These are phyloP conservation scores for Yarrowia sp. DNA, from an alignment of 805 yeast genomes.

Conservation along the genomic window DNA sequence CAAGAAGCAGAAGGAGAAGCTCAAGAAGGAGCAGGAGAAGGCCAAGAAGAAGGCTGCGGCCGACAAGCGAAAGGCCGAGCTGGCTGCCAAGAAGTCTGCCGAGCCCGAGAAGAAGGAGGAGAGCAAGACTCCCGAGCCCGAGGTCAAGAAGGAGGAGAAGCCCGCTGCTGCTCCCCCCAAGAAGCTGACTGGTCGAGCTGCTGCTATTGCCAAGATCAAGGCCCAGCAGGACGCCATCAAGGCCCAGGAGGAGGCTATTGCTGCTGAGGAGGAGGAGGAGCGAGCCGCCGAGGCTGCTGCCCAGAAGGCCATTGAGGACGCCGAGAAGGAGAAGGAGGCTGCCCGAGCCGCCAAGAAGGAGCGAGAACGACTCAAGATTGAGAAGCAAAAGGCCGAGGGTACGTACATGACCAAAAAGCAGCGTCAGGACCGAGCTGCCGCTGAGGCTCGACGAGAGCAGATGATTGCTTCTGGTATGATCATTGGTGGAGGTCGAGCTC, in stretches of 20 bases:
- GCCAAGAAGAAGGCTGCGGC: slow-evolving; percentile 31
- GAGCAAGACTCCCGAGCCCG: neutral
- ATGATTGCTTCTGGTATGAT: slow-evolving; percentile 69
- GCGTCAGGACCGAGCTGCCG: slow-evolving; percentile 81
- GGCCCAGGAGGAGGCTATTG: slow-evolving; percentile 51
- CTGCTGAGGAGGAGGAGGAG: slow-evolving; percentile 29
- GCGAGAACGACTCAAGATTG: slow-evolving; percentile 80
- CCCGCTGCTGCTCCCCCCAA: slow-evolving; percentile 17
- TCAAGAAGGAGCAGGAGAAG: slow-evolving; percentile 35
- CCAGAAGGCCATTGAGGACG: slow-evolving; percentile 29
- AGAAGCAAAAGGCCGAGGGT: slow-evolving; percentile 94
- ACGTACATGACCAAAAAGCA: slow-evolving; percentile 91
- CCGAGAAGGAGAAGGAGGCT: slow-evolving; percentile 35
- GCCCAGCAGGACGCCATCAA: slow-evolving; percentile 54
- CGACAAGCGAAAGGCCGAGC: slow-evolving; percentile 28
- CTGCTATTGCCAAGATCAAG: slow-evolving; percentile 50
- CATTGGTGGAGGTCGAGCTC: slow-evolving; percentile 57
- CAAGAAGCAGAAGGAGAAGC: slow-evolving; percentile 33
- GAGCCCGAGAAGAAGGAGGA: slow-evolving; percentile 35
- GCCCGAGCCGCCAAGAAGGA: slow-evolving; percentile 65
- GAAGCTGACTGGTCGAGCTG: slow-evolving; percentile 25
- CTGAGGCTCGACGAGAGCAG: slow-evolving; percentile 87
- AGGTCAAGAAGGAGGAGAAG: neutral
- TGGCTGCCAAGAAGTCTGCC: slow-evolving; percentile 38
- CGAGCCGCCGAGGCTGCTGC: slow-evolving; percentile 30